Conservation (phyloP, 108 stramenopile genomes). For the Nitzschia putrida region DNA sequence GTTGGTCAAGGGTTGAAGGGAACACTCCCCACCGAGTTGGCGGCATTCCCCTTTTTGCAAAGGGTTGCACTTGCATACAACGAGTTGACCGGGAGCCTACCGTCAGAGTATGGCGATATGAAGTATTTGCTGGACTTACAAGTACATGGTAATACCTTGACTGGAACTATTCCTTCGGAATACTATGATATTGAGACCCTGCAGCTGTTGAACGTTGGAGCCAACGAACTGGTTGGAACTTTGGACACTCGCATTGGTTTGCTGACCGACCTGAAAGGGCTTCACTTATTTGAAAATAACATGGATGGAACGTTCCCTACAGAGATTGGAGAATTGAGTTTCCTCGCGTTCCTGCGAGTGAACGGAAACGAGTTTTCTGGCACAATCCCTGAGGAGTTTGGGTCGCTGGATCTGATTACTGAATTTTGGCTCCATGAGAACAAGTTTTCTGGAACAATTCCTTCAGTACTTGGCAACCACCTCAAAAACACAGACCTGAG, state of each 20-base stretch:
- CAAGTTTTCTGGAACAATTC: slow-evolving; percentile 36
- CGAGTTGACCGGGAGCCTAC: slow-evolving; percentile 41
- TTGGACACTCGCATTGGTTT: slow-evolving; percentile 51
- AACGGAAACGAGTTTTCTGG: slow-evolving; percentile 21
- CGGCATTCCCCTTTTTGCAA: slow-evolving; percentile 31
- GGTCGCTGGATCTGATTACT: slow-evolving; percentile 3
- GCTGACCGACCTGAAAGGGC: slow-evolving; percentile 36
- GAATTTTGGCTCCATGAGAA: slow-evolving; percentile 25
- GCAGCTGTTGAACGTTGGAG: slow-evolving; percentile 22
- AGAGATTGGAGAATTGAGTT: slow-evolving; percentile 32
- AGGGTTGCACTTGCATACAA: slow-evolving; percentile 25
- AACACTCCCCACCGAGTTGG: slow-evolving; percentile 37
- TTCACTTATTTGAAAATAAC: slow-evolving; percentile 43
- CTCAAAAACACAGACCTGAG: slow-evolving; percentile 27
- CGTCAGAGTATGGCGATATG: slow-evolving; percentile 29
- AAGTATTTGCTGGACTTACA: slow-evolving; percentile 42
- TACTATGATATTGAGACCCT: slow-evolving; percentile 9
- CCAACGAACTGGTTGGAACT: slow-evolving; percentile 43
- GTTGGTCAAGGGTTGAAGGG: slow-evolving; percentile 36
- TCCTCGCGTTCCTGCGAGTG: slow-evolving; percentile 17
- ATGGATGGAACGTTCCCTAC: slow-evolving; percentile 34
- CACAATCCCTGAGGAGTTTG: slow-evolving; percentile 31
- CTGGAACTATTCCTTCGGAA: slow-evolving; percentile 42
- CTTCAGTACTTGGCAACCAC: slow-evolving; percentile 35
- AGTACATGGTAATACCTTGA: slow-evolving; percentile 47